Evolutionary conservation across 1,284 basidiomycete species (phyloP).

Genomic region (Irpex sp.): DNA sequence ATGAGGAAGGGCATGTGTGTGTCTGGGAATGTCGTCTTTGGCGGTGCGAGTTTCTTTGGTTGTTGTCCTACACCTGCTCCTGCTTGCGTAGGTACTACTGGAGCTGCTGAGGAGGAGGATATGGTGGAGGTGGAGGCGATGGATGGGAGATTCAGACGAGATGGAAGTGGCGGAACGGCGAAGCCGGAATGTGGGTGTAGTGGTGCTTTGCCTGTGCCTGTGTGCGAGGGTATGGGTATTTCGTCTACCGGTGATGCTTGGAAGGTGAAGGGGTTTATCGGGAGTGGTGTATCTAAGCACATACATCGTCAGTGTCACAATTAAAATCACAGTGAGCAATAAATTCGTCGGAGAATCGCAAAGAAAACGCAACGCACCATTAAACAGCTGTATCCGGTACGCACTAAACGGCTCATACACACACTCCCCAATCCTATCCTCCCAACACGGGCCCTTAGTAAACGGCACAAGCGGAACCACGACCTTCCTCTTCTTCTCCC

Average conservation of each 20-base stretch:
- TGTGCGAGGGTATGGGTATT: background rate
- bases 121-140: slow-evolving; percentile 3
- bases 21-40: slow-evolving; percentile 66
- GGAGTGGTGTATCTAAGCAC: slow-evolving; percentile 62
- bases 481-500: slow-evolving; percentile 60
- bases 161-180: slow-evolving; percentile 35
- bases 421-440: slow-evolving; percentile 54
- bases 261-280: slow-evolving; percentile 75
- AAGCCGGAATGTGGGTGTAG: slow-evolving; percentile 16
- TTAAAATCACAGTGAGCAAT: no score
- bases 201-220: slow-evolving; percentile 2
- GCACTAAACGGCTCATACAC: slow-evolving; percentile 58
- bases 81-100: background rate
- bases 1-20: slow-evolving; percentile 53
- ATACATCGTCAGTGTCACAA: background rate
- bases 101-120: slow-evolving; percentile 5
- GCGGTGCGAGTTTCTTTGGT: slow-evolving; percentile 31
- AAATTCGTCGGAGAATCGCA: no score
- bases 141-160: slow-evolving; percentile 15
- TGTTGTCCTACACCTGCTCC: no score
- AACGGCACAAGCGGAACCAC: slow-evolving; percentile 73
- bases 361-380: slow-evolving; percentile 49
- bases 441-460: slow-evolving; percentile 74
- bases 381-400: slow-evolving; percentile 72
- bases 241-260: slow-evolving; percentile 40